Evolutionary conservation across 441 rosid species (phyloP).

Genomic region (Eruca vesicaria): DNA sequence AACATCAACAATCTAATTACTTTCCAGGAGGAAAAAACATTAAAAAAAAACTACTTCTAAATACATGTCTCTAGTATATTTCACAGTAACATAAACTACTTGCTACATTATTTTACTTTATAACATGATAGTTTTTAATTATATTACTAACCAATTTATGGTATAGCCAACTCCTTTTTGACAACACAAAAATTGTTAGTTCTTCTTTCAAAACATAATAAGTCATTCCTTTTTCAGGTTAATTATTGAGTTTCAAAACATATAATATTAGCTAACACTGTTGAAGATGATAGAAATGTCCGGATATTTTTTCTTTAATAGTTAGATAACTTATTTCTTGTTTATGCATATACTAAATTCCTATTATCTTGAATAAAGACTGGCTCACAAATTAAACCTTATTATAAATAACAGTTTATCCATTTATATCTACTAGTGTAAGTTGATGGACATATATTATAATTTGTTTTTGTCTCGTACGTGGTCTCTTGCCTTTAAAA

Average conservation of each 20-base stretch:
- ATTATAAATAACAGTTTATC: not conserved
- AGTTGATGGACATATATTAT: not conserved
- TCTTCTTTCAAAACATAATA: not conserved
- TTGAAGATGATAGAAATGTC: not conserved
- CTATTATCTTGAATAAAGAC: not conserved
- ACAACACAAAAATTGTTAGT: not conserved
- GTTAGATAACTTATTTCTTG: not conserved
- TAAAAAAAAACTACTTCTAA: too few relatives aligned
- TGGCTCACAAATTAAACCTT: not conserved
- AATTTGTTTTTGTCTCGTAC: slow-evolving; percentile 14
- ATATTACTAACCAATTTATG: not conserved
- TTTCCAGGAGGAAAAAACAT: too few relatives aligned
- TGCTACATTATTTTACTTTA: too few relatives aligned
- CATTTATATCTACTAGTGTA: not conserved
- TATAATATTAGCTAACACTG: not conserved
- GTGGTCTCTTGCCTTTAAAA: slow-evolving; percentile 35
- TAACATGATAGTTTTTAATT: not conserved
- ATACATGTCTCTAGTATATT: too few relatives aligned
- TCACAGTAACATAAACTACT: too few relatives aligned
- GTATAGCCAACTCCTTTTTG: not conserved
- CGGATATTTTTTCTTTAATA: not conserved
- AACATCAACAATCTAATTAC: too few relatives aligned
- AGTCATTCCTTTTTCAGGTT: not conserved
- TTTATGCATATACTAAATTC: not conserved
- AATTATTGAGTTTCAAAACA: not conserved